A percentile compares a stretch with the other conserved stretches of the same genome.
These are phyloP conservation scores for Dimargaris cristalligena DNA, from an alignment of 192 early-diverging fungal genomes.

Conservation along the genomic window DNA sequence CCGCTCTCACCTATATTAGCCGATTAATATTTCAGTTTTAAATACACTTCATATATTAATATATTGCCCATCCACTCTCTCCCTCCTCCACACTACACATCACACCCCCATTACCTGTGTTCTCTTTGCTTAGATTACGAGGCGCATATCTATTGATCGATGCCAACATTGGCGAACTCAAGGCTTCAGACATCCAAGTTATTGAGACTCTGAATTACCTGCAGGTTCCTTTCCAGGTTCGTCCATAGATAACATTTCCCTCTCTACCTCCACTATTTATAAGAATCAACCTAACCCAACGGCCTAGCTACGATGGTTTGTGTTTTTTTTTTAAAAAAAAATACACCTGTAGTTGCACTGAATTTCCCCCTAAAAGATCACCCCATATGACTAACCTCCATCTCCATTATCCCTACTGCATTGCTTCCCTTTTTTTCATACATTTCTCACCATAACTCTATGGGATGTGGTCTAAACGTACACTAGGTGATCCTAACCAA, in stretches of 20 bases:
- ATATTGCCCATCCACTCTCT: too few species aligned
- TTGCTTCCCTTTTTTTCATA: too few species aligned
- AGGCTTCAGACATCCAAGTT: conserved; percentile 22
- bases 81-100: background rate
- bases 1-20: background rate
- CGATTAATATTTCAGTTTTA: too few species aligned
- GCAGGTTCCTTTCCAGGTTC: conserved; percentile 19
- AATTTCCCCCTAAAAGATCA: too few species aligned
- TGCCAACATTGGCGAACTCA: conserved; percentile 30
- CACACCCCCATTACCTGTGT: background rate
- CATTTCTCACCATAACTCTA: background rate
- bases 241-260: conserved; percentile 16
- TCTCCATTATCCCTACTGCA: too few species aligned
- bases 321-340: background rate
- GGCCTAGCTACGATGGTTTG: background rate
- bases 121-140: conserved; percentile 15
- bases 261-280: conserved; percentile 8
- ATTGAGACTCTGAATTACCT: conserved; percentile 20
- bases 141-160: conserved; percentile 30
- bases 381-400: too few species aligned
- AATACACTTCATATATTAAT: too few species aligned
- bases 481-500: conserved; percentile 4
- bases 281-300: conserved; percentile 13
- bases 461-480: background rate
- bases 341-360: background rate